Conservation (phyloP, 2,329 filamentous ascomycete genomes). For the Sarocladium kiliense region DNA sequence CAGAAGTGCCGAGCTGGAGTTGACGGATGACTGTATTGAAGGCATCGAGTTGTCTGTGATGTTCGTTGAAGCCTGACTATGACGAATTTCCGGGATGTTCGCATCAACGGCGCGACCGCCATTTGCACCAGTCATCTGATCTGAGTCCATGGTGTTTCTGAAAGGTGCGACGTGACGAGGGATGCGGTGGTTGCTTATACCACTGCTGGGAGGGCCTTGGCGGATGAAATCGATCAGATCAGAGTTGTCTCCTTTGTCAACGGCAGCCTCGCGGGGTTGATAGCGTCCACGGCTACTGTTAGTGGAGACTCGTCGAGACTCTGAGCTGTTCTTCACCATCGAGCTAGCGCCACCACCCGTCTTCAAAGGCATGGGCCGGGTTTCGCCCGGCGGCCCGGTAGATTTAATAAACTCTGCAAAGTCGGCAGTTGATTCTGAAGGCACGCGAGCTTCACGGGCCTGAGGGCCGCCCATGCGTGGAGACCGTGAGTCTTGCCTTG, state of each 20-base stretch:
- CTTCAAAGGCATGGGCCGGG: slow-evolving; percentile 27
- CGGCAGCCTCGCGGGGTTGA: slow-evolving; percentile 66
- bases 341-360: slow-evolving; percentile 24
- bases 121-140: slow-evolving; percentile 57
- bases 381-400: slow-evolving; percentile 63
- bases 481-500: slow-evolving; percentile 10
- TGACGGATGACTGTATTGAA: slow-evolving; percentile 60
- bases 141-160: slow-evolving; percentile 78
- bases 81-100: slow-evolving; percentile 49
- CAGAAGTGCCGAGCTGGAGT: slow-evolving; percentile 68
- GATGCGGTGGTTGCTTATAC: slow-evolving; percentile 60
- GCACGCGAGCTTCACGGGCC: slow-evolving; percentile 69
- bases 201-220: slow-evolving; percentile 62
- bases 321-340: slow-evolving; percentile 26
- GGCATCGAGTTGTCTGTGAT: slow-evolving; percentile 52
- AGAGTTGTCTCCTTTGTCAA: slow-evolving; percentile 59
- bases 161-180: slow-evolving; percentile 81
- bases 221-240: slow-evolving; percentile 96
- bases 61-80: slow-evolving; percentile 51
- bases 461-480: slow-evolving; percentile 19
- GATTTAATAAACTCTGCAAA: slow-evolving; percentile 88
- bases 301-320: slow-evolving; percentile 32
- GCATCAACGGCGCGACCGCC: slow-evolving; percentile 55
- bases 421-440: slow-evolving; percentile 68
- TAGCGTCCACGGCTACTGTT: slow-evolving; percentile 47